Evolutionary conservation across 225 moss, liverwort and hornwort genomes (phyloP).

Genomic region (Sphagnum contortum): DNA sequence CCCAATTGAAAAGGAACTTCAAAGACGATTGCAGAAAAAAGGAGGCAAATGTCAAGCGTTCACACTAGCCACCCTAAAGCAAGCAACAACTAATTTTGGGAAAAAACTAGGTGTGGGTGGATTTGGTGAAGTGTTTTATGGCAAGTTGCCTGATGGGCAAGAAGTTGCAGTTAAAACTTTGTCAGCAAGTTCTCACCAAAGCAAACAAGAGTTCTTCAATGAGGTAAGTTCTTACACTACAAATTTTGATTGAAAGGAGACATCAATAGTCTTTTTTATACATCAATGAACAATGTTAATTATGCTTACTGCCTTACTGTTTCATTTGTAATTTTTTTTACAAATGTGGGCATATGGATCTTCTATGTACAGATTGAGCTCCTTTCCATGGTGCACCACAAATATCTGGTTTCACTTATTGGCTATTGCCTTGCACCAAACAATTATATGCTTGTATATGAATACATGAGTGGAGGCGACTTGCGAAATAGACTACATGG

Average conservation of each 20-base stretch:
- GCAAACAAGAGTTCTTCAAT: conserved; percentile 27
- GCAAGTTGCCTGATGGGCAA: conserved; percentile 24
- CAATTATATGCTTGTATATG: conserved; percentile 33
- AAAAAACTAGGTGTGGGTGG: conserved; percentile 42
- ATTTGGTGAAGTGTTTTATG: conserved; percentile 35
- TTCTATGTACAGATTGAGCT: conserved; percentile 35
- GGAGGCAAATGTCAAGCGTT: conserved; percentile 11
- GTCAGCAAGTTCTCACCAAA: conserved; percentile 31
- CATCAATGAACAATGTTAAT: background rate
- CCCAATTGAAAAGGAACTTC: conserved; percentile 19
- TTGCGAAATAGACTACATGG: conserved; percentile 37
- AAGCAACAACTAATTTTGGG: conserved; percentile 39
- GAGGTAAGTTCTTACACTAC: conserved; percentile 16
- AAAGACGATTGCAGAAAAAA: conserved; percentile 12
- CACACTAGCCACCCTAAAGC: conserved; percentile 24
- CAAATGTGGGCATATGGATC: background rate
- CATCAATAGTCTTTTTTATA: background rate
- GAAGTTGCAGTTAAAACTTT: conserved; percentile 51
- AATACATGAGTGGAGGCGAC: conserved; percentile 46
- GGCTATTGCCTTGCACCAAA: conserved; percentile 22
- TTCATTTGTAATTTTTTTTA: background rate
- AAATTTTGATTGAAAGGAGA: background rate
- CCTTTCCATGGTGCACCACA: conserved; percentile 36
- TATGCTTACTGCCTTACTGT: background rate
- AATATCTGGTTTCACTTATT: conserved; percentile 36